Conservation (phyloP, 192 early-diverging fungal species). For the Kappamyces sp. region DNA sequence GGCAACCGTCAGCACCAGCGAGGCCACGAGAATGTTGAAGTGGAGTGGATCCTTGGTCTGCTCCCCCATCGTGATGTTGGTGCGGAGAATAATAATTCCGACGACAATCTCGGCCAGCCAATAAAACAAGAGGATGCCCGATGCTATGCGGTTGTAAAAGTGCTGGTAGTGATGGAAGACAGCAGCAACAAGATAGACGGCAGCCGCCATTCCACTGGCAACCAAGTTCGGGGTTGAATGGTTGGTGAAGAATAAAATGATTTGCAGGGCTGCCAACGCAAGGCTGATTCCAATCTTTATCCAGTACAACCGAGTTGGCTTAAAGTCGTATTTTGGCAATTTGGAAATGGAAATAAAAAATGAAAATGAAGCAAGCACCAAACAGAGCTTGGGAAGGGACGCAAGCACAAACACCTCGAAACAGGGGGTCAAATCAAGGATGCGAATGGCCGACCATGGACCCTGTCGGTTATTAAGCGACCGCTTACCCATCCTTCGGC, state of each 20-base stretch:
- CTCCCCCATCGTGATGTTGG: constrained; percentile 26
- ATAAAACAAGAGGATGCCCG: constrained; percentile 51
- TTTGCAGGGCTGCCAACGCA: background rate
- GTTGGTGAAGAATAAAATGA: background rate
- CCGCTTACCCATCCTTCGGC: constrained; percentile 39
- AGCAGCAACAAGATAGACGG: constrained; percentile 27
- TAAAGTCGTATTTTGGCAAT: constrained; percentile 20
- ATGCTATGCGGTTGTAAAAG: constrained; percentile 32
- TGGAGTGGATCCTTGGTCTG: constrained; percentile 20
- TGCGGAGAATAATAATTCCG: constrained; percentile 33
- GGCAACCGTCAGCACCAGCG: background rate
- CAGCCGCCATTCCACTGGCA: background rate
- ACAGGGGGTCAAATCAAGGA: constrained; percentile 44
- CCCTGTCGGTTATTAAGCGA: constrained; percentile 16
- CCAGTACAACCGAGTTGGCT: constrained; percentile 14
- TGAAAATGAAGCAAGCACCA: constrained; percentile 37
- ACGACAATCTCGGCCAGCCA: constrained; percentile 36
- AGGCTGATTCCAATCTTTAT: background rate
- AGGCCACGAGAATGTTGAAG: constrained; percentile 8
- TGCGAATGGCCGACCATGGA: constrained; percentile 33
- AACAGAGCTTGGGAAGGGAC: constrained; percentile 23
- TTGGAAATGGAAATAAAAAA: constrained; percentile 21
- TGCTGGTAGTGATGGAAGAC: constrained; percentile 45
- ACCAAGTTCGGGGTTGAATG: background rate
- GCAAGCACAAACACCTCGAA: constrained; percentile 31